Percentiles rank a stretch among this genome's conserved stretches.
Evolutionary conservation across 768 basidiomycete genomes (phyloP).

Genomic region (Ephemerocybe angulata): DNA sequence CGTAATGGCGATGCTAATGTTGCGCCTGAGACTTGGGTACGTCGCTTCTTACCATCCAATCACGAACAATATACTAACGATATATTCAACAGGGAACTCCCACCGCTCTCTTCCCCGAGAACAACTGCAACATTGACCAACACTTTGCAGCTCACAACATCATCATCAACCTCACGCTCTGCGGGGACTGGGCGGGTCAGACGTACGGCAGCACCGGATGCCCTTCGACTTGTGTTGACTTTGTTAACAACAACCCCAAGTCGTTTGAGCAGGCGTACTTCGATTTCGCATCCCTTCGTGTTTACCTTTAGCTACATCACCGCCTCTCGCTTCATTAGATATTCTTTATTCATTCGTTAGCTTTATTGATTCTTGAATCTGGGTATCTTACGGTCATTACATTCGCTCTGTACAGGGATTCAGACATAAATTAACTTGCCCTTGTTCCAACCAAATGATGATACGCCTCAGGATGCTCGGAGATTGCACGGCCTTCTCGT

Average conservation of each 20-base stretch:
- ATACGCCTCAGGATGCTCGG: no score
- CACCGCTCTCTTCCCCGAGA: conserved; percentile 56
- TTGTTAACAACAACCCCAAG: conserved; percentile 56
- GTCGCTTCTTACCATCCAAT: conserved; percentile 7
- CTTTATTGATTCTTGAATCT: no score
- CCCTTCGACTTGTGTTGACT: conserved; percentile 24
- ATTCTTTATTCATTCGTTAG: no score
- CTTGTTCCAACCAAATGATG: no score
- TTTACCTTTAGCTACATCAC: no score
- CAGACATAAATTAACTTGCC: no score
- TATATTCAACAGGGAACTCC: conserved; percentile 45
- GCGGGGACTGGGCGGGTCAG: conserved; percentile 18
- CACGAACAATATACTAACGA: neutral
- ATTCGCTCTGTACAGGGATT: no score
- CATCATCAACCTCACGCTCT: conserved; percentile 51
- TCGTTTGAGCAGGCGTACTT: conserved; percentile 63
- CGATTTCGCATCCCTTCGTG: conserved; percentile 51
- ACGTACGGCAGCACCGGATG: conserved; percentile 6
- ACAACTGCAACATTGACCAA: conserved; percentile 51
- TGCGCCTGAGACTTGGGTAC: conserved; percentile 53
- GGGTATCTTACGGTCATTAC: no score
- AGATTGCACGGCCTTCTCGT: no score
- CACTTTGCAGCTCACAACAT: conserved; percentile 59
- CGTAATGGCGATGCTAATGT: conserved; percentile 34
- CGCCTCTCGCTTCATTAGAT: no score